A percentile compares a stretch with the other conserved stretches of the same genome.
Conservation (phyloP, 2,329 filamentous ascomycete genomes). For the Raffaelea arxii region DNA sequence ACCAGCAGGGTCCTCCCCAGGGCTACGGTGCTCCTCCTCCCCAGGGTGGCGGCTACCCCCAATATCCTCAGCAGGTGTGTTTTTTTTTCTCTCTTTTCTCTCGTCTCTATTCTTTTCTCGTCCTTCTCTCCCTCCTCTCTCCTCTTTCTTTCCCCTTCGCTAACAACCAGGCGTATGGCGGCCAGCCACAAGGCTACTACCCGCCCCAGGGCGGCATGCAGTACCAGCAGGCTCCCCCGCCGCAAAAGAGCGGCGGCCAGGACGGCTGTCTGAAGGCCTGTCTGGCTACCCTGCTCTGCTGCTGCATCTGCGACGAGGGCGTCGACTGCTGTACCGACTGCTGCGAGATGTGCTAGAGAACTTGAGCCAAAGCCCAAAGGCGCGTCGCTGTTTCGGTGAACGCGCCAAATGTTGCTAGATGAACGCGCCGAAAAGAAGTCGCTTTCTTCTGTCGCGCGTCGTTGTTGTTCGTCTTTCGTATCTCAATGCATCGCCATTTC, state of each 20-base stretch:
- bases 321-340: slow-evolving; percentile 41
- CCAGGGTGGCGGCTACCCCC: slow-evolving; percentile 24
- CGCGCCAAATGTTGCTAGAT: too few species aligned
- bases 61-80: slow-evolving; percentile 34
- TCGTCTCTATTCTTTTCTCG: neutral
- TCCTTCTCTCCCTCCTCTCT: slow-evolving; percentile 2
- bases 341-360: slow-evolving; percentile 27
- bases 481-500: too few species aligned
- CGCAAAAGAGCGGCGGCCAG: slow-evolving; percentile 23
- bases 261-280: slow-evolving; percentile 29
- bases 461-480: too few species aligned
- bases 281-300: slow-evolving; percentile 35
- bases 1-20: slow-evolving; percentile 23
- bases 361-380: neutral
- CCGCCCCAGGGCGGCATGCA: slow-evolving; percentile 33
- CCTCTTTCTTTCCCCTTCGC: neutral
- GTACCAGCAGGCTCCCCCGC: slow-evolving; percentile 33
- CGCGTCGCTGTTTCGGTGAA: too few species aligned
- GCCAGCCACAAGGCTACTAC: slow-evolving; percentile 26
- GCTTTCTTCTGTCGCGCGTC: too few species aligned
- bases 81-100: neutral
- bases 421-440: too few species aligned
- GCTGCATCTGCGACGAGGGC: slow-evolving; percentile 39
- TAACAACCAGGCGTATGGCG: neutral
- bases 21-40: slow-evolving; percentile 12